Evolutionary conservation across 805 yeast species (phyloP).

Genomic region (Starmerella kuoi): DNA sequence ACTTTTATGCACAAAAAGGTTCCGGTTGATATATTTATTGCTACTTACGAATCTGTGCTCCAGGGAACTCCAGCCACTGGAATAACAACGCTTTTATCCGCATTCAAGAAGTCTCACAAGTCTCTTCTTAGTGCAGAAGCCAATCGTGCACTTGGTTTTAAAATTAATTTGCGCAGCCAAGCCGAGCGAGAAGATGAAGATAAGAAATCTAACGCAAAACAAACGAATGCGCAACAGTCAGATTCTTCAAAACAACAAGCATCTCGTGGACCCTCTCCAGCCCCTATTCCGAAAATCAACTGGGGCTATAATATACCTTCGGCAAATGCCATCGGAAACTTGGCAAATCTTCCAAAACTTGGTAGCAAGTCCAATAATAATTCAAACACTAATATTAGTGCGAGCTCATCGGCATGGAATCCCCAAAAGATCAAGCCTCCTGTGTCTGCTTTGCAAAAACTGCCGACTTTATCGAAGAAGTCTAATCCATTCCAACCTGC

Average conservation of each 20-base stretch:
- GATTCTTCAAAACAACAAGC: background rate
- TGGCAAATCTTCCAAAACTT: slow-evolving; percentile 16
- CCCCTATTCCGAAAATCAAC: slow-evolving; percentile 3
- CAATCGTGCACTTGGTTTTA: slow-evolving; percentile 3
- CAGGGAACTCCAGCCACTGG: slow-evolving; percentile 8
- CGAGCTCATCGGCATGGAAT: background rate
- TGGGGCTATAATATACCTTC: slow-evolving; percentile 12
- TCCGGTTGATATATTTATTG: slow-evolving; percentile 19
- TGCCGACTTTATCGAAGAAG: slow-evolving; percentile 3
- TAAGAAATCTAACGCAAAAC: background rate
- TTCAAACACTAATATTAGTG: background rate
- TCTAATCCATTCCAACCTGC: background rate
- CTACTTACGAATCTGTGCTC: slow-evolving; percentile 21
- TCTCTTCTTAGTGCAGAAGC: background rate
- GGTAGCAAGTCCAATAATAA: slow-evolving; percentile 3
- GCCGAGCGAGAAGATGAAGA: slow-evolving; percentile 4
- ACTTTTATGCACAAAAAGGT: slow-evolving; percentile 19
- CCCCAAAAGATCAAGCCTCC: background rate
- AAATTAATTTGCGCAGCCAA: slow-evolving; percentile 5
- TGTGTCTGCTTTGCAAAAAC: background rate
- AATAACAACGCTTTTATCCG: slow-evolving; percentile 19
- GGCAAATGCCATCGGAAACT: slow-evolving; percentile 4
- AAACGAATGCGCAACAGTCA: background rate
- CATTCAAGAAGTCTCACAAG: slow-evolving; percentile 12
- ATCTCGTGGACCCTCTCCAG: slow-evolving; percentile 6